A percentile compares a stretch with the other conserved stretches of the same genome.
Evolutionary conservation across 2,329 filamentous ascomycete species (phyloP).

Genomic region (Endothia cerciana): DNA sequence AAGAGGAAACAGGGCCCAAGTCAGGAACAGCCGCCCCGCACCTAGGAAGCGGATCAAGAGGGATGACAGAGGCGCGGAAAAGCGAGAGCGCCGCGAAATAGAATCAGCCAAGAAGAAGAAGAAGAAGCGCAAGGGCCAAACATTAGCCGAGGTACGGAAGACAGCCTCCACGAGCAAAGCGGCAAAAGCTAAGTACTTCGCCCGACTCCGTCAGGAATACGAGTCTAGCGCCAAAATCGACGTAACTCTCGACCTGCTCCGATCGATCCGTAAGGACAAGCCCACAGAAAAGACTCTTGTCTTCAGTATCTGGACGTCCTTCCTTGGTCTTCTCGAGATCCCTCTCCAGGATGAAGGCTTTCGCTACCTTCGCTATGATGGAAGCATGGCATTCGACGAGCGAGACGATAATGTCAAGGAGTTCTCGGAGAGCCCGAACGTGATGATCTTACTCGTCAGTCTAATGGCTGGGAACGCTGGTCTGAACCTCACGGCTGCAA

Average conservation of each 20-base stretch:
- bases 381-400: constrained; percentile 33
- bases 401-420: constrained; percentile 67
- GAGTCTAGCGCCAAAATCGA: constrained; percentile 39
- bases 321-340: constrained; percentile 40
- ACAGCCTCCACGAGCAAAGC: constrained; percentile 32
- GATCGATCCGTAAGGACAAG: constrained; percentile 33
- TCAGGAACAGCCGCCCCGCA: not conserved
- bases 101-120: not conserved
- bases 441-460: constrained; percentile 72
- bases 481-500: constrained; percentile 79
- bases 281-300: constrained; percentile 38
- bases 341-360: constrained; percentile 36
- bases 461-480: constrained; percentile 80
- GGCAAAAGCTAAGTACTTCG: constrained; percentile 35
- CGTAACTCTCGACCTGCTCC: constrained; percentile 37
- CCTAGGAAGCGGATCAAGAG: constrained; percentile 5
- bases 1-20: not conserved
- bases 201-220: constrained; percentile 34
- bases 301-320: constrained; percentile 41
- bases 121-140: constrained; percentile 22
- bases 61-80: not conserved
- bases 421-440: constrained; percentile 57
- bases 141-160: constrained; percentile 35
- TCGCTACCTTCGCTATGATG: constrained; percentile 38
- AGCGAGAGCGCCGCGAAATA: not conserved